phyloP scores from a whole-genome alignment of 2,329 filamentous ascomycete genomes.

The Juglanconis sp. region DNA sequence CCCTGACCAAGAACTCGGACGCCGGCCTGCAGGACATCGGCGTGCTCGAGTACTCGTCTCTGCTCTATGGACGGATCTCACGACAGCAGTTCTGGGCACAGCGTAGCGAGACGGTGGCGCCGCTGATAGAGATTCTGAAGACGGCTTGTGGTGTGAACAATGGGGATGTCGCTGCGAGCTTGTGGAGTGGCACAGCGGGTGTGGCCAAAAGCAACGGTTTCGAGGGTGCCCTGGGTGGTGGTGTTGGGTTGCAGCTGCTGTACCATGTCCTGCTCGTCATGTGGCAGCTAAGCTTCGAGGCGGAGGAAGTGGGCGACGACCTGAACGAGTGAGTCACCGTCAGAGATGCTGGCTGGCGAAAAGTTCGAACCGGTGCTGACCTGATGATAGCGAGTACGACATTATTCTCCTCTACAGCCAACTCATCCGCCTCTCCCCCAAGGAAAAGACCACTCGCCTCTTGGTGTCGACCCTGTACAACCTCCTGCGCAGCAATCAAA shows the following conservation, averaged over 20 bases:
- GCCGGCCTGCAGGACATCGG: constrained; percentile 92
- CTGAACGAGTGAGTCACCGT: constrained; percentile 71
- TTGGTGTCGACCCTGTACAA: constrained; percentile 87
- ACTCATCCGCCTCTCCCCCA: constrained; percentile 85
- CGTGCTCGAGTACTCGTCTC: constrained; percentile 82
- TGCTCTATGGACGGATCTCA: constrained; percentile 72
- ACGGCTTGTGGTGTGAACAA: constrained; percentile 71
- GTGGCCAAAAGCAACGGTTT: constrained; percentile 56
- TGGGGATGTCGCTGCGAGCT: constrained; percentile 58
- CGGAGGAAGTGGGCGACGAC: constrained; percentile 67
- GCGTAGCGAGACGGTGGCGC: constrained; percentile 76
- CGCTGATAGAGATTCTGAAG: constrained; percentile 77
- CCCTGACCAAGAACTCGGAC: constrained; percentile 79
- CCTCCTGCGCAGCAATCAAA: constrained; percentile 67
- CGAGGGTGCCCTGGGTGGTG: constrained; percentile 66
- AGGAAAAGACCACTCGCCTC: constrained; percentile 95
- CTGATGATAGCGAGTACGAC: constrained; percentile 74
- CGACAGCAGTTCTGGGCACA: constrained; percentile 89
- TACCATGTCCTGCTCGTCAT: constrained; percentile 92
- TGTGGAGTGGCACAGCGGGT: constrained; percentile 57
- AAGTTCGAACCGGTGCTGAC: constrained; percentile 24
- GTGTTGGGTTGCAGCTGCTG: constrained; percentile 85
- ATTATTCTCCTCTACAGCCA: constrained; percentile 90
- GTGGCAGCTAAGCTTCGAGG: constrained; percentile 97
- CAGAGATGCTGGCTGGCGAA: background rate